A percentile compares a stretch with the other conserved stretches of the same genome.
phyloP scores from a whole-genome alignment of 2,329 filamentous ascomycete species.

The Claviceps paspali region DNA sequence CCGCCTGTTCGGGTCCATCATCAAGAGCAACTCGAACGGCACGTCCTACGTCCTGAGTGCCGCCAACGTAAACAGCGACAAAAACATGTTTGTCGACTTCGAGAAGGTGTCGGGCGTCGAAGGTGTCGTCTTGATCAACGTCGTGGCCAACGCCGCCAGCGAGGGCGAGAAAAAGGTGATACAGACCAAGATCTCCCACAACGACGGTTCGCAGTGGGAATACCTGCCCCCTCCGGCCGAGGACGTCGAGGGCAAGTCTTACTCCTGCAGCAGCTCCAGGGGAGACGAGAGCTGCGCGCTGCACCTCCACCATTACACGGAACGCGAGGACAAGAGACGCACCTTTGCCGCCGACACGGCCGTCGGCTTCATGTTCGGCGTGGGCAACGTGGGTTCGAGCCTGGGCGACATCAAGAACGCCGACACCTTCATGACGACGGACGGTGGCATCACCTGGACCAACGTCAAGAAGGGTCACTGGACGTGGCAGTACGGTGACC shows the following conservation, averaged over 20 bases:
- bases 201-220: slow-evolving; percentile 82
- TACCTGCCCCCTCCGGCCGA: slow-evolving; percentile 56
- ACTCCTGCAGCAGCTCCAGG: slow-evolving; percentile 45
- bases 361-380: slow-evolving; percentile 77
- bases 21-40: slow-evolving; percentile 98
- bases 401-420: slow-evolving; percentile 54
- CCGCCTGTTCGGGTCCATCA: slow-evolving; percentile 65
- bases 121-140: slow-evolving; percentile 76
- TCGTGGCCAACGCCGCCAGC: slow-evolving; percentile 60
- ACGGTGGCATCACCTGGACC: slow-evolving; percentile 83
- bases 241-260: slow-evolving; percentile 56
- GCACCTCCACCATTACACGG: slow-evolving; percentile 91
- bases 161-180: slow-evolving; percentile 76
- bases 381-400: slow-evolving; percentile 71
- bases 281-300: slow-evolving; percentile 61
- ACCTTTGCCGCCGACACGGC: slow-evolving; percentile 82
- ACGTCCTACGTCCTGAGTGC: slow-evolving; percentile 85
- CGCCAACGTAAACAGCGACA: slow-evolving; percentile 66
- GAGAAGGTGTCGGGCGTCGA: slow-evolving; percentile 90
- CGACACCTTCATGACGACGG: slow-evolving; percentile 79
- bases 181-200: slow-evolving; percentile 87
- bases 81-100: slow-evolving; percentile 72
- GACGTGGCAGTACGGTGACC: slow-evolving; percentile 91
- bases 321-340: slow-evolving; percentile 64
- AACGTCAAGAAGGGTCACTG: slow-evolving; percentile 75